A percentile compares a stretch with the other conserved stretches of the same genome.
Conservation (phyloP, 345 rosid species). For the Moricandia arvensis region DNA sequence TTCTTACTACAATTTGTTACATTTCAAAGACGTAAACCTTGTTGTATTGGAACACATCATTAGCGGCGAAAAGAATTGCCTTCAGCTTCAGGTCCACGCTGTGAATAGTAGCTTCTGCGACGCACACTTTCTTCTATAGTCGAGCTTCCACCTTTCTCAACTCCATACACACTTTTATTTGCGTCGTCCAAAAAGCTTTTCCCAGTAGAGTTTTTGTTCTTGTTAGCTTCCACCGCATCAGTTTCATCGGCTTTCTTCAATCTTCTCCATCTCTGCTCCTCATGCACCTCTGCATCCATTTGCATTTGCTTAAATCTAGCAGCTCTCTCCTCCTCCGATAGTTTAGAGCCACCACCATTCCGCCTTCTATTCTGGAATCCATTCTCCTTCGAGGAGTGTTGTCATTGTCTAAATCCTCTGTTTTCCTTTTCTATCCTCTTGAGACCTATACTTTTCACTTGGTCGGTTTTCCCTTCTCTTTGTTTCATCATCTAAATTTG, state of each 20-base stretch:
- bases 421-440: slow-evolving; percentile 37
- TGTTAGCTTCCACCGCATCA: slow-evolving; percentile 62
- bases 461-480: slow-evolving; percentile 28
- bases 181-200: slow-evolving; percentile 85
- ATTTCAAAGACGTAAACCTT: slow-evolving; percentile 7
- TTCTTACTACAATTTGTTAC: background rate
- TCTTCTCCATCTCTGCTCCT: slow-evolving; percentile 91
- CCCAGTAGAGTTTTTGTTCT: slow-evolving; percentile 45
- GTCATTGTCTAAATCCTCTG: slow-evolving; percentile 40
- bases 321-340: slow-evolving; percentile 84
- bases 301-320: slow-evolving; percentile 80
- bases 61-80: slow-evolving; percentile 83
- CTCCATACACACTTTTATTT: slow-evolving; percentile 75
- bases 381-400: slow-evolving; percentile 33
- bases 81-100: slow-evolving; percentile 64
- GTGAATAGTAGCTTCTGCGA: slow-evolving; percentile 75
- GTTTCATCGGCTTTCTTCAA: slow-evolving; percentile 78
- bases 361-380: slow-evolving; percentile 43
- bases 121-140: slow-evolving; percentile 93
- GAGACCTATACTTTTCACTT: slow-evolving; percentile 37
- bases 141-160: slow-evolving; percentile 87
- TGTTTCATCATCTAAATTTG: slow-evolving; percentile 47
- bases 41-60: background rate
- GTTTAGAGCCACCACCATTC: slow-evolving; percentile 45
- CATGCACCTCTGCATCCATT: slow-evolving; percentile 81